These are phyloP conservation scores for Penicillium olsonii DNA, from an alignment of 2,329 filamentous ascomycete species.

Conservation along the genomic window DNA sequence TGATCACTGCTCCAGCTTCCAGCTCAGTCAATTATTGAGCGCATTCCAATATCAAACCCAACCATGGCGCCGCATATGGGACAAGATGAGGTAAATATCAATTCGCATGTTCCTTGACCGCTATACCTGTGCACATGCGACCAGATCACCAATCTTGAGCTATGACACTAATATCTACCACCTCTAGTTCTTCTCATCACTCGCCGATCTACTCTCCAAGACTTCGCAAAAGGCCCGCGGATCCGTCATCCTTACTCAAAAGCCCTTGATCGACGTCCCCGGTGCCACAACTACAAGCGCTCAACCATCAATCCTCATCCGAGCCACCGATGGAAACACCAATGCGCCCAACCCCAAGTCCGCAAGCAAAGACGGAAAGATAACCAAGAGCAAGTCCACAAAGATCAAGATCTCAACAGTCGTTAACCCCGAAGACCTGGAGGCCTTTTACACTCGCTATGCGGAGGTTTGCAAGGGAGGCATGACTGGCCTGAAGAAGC, in stretches of 20 bases:
- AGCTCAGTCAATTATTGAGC: slow-evolving; percentile 5
- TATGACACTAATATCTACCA: slow-evolving; percentile 10
- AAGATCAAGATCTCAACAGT: slow-evolving; percentile 80
- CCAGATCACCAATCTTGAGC: slow-evolving; percentile 14
- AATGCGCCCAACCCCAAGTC: slow-evolving; percentile 43
- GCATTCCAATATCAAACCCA: not conserved
- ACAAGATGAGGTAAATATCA: slow-evolving; percentile 43
- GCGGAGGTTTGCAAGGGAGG: slow-evolving; percentile 87
- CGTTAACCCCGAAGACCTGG: slow-evolving; percentile 73
- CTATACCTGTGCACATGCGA: slow-evolving; percentile 7
- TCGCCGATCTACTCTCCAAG: slow-evolving; percentile 41
- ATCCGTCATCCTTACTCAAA: slow-evolving; percentile 48
- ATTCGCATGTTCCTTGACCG: not conserved
- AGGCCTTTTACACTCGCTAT: slow-evolving; percentile 79
- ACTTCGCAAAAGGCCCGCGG: slow-evolving; percentile 44
- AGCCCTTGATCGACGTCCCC: slow-evolving; percentile 33
- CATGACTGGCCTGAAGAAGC: slow-evolving; percentile 87
- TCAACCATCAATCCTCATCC: slow-evolving; percentile 73
- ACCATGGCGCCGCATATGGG: slow-evolving; percentile 39
- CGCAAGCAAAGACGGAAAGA: slow-evolving; percentile 39
- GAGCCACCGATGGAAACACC: slow-evolving; percentile 78
- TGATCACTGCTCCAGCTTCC: slow-evolving; percentile 10
- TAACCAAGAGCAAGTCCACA: slow-evolving; percentile 48
- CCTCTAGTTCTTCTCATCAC: slow-evolving; percentile 45
- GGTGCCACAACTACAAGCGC: slow-evolving; percentile 57